Conservation (phyloP, 371 early-diverging fungal species). For the Rhizopus delemar region DNA sequence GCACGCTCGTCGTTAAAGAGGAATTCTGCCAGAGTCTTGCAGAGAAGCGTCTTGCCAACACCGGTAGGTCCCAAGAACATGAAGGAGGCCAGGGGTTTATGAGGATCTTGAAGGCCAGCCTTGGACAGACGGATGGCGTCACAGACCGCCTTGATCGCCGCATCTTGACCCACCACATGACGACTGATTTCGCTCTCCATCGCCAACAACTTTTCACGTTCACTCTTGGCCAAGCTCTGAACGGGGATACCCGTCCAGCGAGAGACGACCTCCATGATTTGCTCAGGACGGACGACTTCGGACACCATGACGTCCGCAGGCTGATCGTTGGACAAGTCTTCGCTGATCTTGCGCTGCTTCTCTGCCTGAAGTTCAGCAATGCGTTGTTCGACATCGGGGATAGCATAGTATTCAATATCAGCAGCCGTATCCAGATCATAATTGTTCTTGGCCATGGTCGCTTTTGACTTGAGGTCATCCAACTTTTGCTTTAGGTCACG, state of each 20-base stretch:
- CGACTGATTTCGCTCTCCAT: constrained; percentile 73
- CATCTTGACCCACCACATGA: constrained; percentile 86
- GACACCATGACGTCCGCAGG: constrained; percentile 55
- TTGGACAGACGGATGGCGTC: constrained; percentile 75
- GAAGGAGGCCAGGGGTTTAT: constrained; percentile 87
- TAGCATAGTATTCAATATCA: constrained; percentile 87
- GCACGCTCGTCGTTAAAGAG: constrained; percentile 85
- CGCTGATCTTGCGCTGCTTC: constrained; percentile 60
- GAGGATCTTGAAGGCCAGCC: constrained; percentile 80
- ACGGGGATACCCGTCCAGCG: constrained; percentile 93
- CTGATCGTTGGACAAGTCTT: constrained; percentile 48
- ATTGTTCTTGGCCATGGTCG: constrained; percentile 81
- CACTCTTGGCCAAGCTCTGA: constrained; percentile 72
- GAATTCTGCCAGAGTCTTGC: constrained; percentile 87
- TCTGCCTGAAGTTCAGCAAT: constrained; percentile 60
- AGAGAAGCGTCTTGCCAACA: constrained; percentile 81
- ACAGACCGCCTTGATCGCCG: constrained; percentile 77
- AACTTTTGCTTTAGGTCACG: constrained; percentile 84
- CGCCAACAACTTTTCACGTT: constrained; percentile 78
- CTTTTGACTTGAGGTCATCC: constrained; percentile 84
- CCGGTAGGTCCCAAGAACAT: constrained; percentile 95
- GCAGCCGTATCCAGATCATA: constrained; percentile 76
- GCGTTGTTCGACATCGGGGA: constrained; percentile 77
- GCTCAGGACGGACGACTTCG: constrained; percentile 84
- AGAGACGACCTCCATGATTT: constrained; percentile 86